Percentiles rank a stretch among this genome's conserved stretches.
These are phyloP conservation scores for Annulohypoxylon maeteangense DNA, from an alignment of 495 filamentous ascomycete species.

Conservation along the genomic window DNA sequence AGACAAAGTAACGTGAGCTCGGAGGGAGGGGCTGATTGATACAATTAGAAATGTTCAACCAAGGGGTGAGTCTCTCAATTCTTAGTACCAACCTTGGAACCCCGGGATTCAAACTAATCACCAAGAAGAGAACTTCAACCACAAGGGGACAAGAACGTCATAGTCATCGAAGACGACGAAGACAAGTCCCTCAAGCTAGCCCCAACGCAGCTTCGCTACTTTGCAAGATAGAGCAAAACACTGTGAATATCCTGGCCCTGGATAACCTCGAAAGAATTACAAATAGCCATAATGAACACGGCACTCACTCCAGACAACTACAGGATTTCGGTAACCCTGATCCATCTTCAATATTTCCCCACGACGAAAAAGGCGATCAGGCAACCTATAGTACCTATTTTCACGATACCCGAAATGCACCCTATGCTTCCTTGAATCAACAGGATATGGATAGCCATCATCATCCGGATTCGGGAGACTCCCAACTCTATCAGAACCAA, in stretches of 20 bases:
- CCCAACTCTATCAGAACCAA: not conserved
- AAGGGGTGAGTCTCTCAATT: slow-evolving; percentile 1
- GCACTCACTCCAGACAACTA: not conserved
- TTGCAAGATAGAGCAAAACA: not conserved
- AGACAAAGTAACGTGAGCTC: not conserved
- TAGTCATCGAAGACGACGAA: not conserved
- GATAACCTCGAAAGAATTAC: not conserved
- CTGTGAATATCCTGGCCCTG: not conserved
- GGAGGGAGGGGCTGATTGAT: not conserved
- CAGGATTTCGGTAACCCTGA: not conserved
- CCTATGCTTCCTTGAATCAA: not conserved
- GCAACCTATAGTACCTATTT: not conserved
- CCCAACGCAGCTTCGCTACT: not conserved
- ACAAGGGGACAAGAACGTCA: not conserved
- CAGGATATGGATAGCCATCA: not conserved
- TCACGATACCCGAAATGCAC: not conserved
- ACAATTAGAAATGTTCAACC: not conserved
- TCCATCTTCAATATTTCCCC: not conserved
- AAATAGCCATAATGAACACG: not conserved
- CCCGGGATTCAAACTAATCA: slow-evolving; percentile 6
- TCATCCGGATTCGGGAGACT: not conserved
- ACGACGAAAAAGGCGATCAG: not conserved
- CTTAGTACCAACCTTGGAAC: not conserved
- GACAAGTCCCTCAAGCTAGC: not conserved
- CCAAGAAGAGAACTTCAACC: not conserved